phyloP scores from a whole-genome alignment of 2,329 filamentous ascomycete genomes.

The Alternaria dauci region DNA sequence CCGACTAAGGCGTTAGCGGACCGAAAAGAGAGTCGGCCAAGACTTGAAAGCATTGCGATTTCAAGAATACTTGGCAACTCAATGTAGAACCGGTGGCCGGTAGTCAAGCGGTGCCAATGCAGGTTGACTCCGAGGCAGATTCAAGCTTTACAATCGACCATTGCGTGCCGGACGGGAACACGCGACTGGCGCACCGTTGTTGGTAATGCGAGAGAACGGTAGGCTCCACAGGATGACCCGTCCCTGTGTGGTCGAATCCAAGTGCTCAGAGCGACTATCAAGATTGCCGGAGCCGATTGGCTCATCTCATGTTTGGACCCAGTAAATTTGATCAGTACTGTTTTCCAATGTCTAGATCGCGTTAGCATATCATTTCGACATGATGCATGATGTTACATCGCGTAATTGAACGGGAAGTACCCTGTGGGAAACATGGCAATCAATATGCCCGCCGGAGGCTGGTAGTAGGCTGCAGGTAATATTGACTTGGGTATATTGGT shows the following conservation, averaged over 20 bases:
- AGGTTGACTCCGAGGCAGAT: neutral
- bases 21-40: neutral
- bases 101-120: neutral
- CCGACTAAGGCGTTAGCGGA: neutral
- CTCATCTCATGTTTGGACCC: neutral
- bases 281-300: neutral
- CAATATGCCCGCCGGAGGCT: neutral
- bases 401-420: neutral
- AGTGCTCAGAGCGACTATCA: neutral
- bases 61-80: neutral
- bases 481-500: constrained; percentile 7
- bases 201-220: neutral
- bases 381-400: constrained; percentile 1
- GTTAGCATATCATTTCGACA: neutral
- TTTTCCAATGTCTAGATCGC: neutral
- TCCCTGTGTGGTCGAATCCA: neutral
- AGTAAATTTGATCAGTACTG: no score
- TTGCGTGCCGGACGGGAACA: neutral
- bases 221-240: neutral
- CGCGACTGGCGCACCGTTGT: neutral
- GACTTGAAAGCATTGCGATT: constrained; percentile 1
- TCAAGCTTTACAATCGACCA: neutral
- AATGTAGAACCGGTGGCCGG: neutral
- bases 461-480: neutral
- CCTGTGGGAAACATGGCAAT: neutral